These are phyloP conservation scores for Panaeolus cyanescens DNA, from an alignment of 768 basidiomycete species.

Conservation along the genomic window DNA sequence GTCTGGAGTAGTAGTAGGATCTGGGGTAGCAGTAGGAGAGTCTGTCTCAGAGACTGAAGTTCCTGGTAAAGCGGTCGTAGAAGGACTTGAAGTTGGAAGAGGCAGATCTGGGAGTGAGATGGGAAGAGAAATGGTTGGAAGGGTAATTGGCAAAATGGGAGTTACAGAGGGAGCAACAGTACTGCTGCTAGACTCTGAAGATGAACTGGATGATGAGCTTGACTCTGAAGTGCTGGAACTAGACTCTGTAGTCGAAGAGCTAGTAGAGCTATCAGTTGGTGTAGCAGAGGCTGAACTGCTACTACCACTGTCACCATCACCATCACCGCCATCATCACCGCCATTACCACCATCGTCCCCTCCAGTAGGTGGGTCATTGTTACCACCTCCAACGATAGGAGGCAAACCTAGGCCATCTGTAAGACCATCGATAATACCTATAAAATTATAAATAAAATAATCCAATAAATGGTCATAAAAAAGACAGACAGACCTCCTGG, in stretches of 20 bases:
- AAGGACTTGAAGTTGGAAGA: background rate
- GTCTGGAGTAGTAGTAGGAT: background rate
- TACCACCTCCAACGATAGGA: background rate
- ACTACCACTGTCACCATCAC: background rate
- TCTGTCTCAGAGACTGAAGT: background rate
- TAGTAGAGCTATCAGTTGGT: background rate
- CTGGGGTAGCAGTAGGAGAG: background rate
- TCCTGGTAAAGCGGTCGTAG: background rate
- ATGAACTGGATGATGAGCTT: background rate
- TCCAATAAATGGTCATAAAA: too few species aligned
- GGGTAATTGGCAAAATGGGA: background rate
- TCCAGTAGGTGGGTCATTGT: too few species aligned
- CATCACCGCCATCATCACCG: background rate
- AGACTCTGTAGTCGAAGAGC: background rate
- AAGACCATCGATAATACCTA: background rate
- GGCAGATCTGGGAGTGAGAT: too few species aligned
- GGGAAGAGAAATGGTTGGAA: background rate
- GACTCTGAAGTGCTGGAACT: background rate
- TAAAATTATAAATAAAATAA: background rate
- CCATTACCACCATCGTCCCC: background rate
- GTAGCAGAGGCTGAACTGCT: background rate
- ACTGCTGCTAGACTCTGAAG: background rate
- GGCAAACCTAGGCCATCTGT: background rate
- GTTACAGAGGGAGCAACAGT: background rate
- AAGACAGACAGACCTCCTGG: background rate